Evolutionary conservation across 495 filamentous ascomycete genomes (phyloP), one percentile per base, ranked within the genome.

Genomic region (Penicillium bovifimosum): DNA sequence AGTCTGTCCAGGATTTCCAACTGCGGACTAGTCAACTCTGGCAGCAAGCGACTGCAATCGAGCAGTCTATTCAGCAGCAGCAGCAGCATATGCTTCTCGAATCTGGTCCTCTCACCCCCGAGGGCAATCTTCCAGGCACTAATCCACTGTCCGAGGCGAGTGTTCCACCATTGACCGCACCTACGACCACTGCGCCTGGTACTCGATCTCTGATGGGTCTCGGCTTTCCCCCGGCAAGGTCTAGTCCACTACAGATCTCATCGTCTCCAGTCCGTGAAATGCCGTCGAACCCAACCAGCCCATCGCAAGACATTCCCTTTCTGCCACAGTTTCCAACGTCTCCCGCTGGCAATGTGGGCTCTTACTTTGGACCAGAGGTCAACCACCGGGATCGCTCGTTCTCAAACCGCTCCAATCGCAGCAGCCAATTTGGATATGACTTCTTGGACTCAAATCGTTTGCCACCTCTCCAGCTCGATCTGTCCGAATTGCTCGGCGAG

Each of bases 41-140:
- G 71, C 74, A 79, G 33, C 76, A 80, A 57, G 70, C 70, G 33
- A 66, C 70, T 16, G 62, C 69, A 5, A 66, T 78, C 20, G 75
- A 78, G 52, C 71, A 75, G 48, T 69, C 72, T 2, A 73, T 76
- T 41, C 70, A 76, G 28, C 68, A 71, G 49, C 71, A 74, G 45
- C 65, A 70, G 54, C 76, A 75, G 52, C 65, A 70, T 31, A 67
- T 70, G 64, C 69, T 76, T 41, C 50, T 73, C 52, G 76, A 76
- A 13, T 65, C 72, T 38, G 75, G 68, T 32, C 69, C 72, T 16
- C 60, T 76, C 18, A 76, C 75, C 18, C 77, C 76, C 18, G 77
- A 80, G 53, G 75, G 73, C 14, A 71, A 73, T 40, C 52, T 80
- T 17, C 75, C 76, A 6, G 75, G 76, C 38, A 78, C 76, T 7